These are phyloP conservation scores for Lagerstroemia speciosa DNA, from an alignment of 345 rosid genomes.

Conservation along the genomic window DNA sequence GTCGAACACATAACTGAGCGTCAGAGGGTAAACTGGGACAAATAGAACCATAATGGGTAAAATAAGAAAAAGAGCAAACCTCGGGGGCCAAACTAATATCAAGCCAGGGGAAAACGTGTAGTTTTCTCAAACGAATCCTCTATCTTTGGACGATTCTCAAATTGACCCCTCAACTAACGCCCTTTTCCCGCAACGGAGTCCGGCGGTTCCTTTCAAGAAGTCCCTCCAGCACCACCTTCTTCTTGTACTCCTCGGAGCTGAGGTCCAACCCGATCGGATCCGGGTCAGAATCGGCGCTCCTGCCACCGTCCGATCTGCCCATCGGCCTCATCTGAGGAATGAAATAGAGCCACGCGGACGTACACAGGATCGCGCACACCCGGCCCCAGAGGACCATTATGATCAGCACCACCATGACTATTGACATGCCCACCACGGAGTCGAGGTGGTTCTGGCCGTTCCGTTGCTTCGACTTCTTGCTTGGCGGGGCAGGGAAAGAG, in stretches of 20 bases:
- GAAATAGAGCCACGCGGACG: slow-evolving; percentile 51
- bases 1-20: not conserved
- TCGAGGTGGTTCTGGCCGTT: slow-evolving; percentile 13
- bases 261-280: slow-evolving; percentile 14
- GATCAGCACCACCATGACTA: slow-evolving; percentile 41
- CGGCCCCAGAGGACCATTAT: slow-evolving; percentile 57
- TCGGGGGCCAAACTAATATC: not conserved
- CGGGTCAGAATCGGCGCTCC: not conserved
- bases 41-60: not conserved
- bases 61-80: not conserved
- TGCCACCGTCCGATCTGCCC: not conserved
- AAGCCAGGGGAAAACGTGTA: not conserved
- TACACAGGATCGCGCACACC: slow-evolving; percentile 52
- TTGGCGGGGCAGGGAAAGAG: slow-evolving; percentile 2
- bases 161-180: not conserved
- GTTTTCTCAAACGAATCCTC: not conserved
- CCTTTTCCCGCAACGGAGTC: slow-evolving; percentile 3
- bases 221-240: slow-evolving; percentile 63
- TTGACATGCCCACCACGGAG: slow-evolving; percentile 44
- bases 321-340: slow-evolving; percentile 28
- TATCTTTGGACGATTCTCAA: not conserved
- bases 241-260: slow-evolving; percentile 39
- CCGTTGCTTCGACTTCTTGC: not conserved
- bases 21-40: not conserved
- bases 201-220: slow-evolving; percentile 52